These are phyloP conservation scores for Fusarium duplospermum DNA, from an alignment of 2,329 filamentous ascomycete genomes.

Conservation along the genomic window DNA sequence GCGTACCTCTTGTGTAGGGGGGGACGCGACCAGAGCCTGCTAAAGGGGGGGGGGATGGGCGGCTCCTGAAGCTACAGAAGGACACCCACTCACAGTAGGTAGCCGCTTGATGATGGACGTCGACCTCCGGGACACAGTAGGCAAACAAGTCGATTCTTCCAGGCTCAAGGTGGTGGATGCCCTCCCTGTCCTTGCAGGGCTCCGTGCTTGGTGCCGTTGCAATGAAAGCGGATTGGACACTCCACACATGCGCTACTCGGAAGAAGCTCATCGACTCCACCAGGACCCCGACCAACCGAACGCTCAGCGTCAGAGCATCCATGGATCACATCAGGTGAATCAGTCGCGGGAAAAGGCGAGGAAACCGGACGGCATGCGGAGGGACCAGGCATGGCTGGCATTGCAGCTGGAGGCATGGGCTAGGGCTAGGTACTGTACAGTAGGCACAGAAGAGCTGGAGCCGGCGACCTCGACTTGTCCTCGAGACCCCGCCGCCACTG, in stretches of 20 bases:
- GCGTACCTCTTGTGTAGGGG: background rate
- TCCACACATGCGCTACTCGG: constrained; percentile 41
- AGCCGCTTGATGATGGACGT: constrained; percentile 13
- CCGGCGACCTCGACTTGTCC: background rate
- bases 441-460: background rate
- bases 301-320: constrained; percentile 35
- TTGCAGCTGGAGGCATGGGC: background rate
- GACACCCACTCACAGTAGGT: background rate
- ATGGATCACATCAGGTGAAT: constrained; percentile 42
- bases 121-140: background rate
- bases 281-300: constrained; percentile 40
- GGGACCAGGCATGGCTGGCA: background rate
- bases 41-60: constrained; percentile 6
- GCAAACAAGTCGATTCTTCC: background rate
- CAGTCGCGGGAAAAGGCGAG: constrained; percentile 11
- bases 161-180: constrained; percentile 31
- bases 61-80: constrained; percentile 14
- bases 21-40: background rate
- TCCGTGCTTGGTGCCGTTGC: constrained; percentile 37
- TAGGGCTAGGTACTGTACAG: background rate
- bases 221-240: constrained; percentile 46
- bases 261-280: constrained; percentile 42
- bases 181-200: constrained; percentile 41
- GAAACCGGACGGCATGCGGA: constrained; percentile 9
- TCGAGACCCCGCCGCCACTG: constrained; percentile 21